Evolutionary conservation across 495 filamentous ascomycete species (phyloP).

Genomic region (Neurospora sp.): DNA sequence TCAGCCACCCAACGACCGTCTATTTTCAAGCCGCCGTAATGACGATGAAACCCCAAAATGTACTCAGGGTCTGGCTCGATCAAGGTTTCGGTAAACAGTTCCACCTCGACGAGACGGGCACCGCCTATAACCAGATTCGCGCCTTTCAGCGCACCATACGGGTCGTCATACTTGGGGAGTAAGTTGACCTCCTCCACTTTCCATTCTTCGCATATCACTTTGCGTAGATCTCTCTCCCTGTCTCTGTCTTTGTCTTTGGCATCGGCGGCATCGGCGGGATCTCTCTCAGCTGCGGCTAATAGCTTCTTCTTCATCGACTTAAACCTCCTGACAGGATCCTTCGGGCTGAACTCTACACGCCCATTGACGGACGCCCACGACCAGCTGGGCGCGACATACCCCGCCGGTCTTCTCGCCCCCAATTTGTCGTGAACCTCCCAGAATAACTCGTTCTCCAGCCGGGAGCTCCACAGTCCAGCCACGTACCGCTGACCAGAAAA

Average conservation of each 20-base stretch:
- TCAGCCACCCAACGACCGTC: neutral
- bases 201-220: neutral
- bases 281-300: neutral
- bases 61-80: neutral
- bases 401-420: neutral
- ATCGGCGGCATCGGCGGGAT: neutral
- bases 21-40: neutral
- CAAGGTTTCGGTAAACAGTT: neutral
- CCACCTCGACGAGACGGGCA: neutral
- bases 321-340: neutral
- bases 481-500: neutral
- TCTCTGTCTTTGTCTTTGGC: neutral
- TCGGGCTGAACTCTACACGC: neutral
- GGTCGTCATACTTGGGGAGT: neutral
- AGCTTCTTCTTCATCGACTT: neutral
- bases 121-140: neutral
- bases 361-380: neutral
- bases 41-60: accelerated
- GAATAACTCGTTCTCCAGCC: neutral
- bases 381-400: neutral
- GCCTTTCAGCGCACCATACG: neutral
- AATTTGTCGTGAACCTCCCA: neutral
- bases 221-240: neutral
- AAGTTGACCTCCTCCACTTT: neutral
- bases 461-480: neutral